Conservation (phyloP, 2,329 filamentous ascomycete species). For the Dissoconium aciculare region DNA sequence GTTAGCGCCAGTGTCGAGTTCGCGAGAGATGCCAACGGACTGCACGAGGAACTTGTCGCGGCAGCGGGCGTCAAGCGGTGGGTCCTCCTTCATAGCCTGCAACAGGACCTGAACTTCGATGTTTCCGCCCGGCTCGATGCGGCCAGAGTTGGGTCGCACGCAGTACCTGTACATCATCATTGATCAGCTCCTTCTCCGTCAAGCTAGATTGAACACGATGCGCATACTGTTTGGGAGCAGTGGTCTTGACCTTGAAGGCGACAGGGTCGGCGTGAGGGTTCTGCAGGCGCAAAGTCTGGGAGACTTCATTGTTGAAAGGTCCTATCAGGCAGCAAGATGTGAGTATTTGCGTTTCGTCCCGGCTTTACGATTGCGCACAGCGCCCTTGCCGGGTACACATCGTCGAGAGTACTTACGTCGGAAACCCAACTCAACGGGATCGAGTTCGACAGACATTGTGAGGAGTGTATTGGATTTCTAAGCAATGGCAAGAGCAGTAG, state of each 20-base stretch:
- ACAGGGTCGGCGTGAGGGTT: conserved; percentile 45
- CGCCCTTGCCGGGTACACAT: neutral
- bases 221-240: conserved; percentile 90
- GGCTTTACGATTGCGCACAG: neutral
- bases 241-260: conserved; percentile 85
- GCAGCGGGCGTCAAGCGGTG: conserved; percentile 71
- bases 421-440: conserved; percentile 83
- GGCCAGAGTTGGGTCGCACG: conserved; percentile 89
- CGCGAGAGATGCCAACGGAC: conserved; percentile 66
- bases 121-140: conserved; percentile 76
- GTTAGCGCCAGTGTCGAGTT: conserved; percentile 63
- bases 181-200: neutral
- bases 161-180: conserved; percentile 56
- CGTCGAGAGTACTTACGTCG: conserved; percentile 50
- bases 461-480: conserved; percentile 4
- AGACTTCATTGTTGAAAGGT: conserved; percentile 50
- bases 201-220: neutral
- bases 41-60: conserved; percentile 97
- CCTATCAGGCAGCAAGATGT: conserved; percentile 28
- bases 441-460: conserved; percentile 88
- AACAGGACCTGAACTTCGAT: conserved; percentile 96
- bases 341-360: neutral
- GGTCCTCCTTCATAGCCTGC: conserved; percentile 95
- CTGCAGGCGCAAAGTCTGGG: conserved; percentile 43
- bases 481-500: conserved; percentile 3